phyloP scores from a whole-genome alignment of 805 yeast species.

The Pichia membranifaciens region DNA sequence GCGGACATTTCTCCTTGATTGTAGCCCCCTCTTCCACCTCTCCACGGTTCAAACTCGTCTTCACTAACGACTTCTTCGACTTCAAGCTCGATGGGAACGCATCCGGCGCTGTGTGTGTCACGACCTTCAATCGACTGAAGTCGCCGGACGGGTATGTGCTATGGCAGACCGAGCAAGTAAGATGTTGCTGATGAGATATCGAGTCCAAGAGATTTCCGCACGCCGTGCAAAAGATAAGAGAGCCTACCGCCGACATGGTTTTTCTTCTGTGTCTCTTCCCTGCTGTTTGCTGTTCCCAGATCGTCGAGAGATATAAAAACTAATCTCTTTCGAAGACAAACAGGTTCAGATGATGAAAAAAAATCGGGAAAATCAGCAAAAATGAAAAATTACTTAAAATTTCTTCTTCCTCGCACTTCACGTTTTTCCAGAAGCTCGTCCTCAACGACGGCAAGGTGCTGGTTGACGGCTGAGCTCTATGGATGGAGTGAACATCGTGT shows the following conservation, averaged over 20 bases:
- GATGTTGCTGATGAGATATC: conserved; percentile 36
- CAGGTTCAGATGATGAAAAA: not conserved
- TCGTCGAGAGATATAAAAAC: no score
- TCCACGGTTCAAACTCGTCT: conserved; percentile 67
- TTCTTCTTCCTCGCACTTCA: conserved; percentile 5
- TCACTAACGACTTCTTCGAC: conserved; percentile 82
- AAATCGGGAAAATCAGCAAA: not conserved
- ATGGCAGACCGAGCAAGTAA: conserved; percentile 32
- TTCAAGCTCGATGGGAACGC: conserved; percentile 88
- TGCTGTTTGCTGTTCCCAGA: not conserved
- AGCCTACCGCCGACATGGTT: conserved; percentile 88
- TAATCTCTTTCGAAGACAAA: no score
- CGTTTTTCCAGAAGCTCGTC: not conserved
- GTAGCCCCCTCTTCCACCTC: conserved; percentile 95
- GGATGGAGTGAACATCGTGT: no score
- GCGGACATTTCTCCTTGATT: conserved; percentile 96
- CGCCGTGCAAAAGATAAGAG: conserved; percentile 84
- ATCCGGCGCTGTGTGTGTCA: conserved; percentile 81
- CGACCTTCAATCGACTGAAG: conserved; percentile 76
- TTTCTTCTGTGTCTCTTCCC: not conserved
- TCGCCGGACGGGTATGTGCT: conserved; percentile 38
- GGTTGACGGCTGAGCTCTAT: no score
- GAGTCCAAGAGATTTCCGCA: conserved; percentile 90
- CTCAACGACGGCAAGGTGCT: not conserved
- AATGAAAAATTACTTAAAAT: not conserved